phyloP scores from a whole-genome alignment of 2,329 filamentous ascomycete genomes.

The Cryphonectria nitschkei region DNA sequence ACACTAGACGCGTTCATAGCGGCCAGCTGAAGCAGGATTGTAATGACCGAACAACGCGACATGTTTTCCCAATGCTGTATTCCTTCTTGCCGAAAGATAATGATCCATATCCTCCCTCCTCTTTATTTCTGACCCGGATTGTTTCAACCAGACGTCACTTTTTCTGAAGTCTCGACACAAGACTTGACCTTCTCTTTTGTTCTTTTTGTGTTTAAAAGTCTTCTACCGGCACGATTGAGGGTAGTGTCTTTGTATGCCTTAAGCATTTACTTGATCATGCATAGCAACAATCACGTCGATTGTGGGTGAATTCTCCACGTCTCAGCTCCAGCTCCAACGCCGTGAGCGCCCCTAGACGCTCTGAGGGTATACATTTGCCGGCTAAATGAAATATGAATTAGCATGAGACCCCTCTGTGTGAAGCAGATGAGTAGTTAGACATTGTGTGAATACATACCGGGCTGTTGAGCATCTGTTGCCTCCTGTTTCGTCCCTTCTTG shows the following conservation, averaged over 20 bases:
- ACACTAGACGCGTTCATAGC: slow-evolving; percentile 20
- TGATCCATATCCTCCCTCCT: slow-evolving; percentile 8
- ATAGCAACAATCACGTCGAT: not conserved
- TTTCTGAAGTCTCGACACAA: not conserved
- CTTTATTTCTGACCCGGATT: slow-evolving; percentile 8
- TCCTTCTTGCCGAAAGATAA: not conserved
- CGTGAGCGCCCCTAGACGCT: slow-evolving; percentile 24
- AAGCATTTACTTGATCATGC: not conserved
- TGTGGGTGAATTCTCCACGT: not conserved
- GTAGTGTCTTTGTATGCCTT: not conserved
- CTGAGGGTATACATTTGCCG: slow-evolving; percentile 30
- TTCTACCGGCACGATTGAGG: not conserved
- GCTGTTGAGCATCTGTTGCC: slow-evolving; percentile 94
- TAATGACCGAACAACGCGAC: not conserved
- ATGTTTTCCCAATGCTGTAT: slow-evolving; percentile 11
- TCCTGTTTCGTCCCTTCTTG: slow-evolving; percentile 94
- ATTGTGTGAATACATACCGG: slow-evolving; percentile 67
- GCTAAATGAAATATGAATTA: slow-evolving; percentile 12
- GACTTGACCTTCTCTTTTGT: slow-evolving; percentile 13
- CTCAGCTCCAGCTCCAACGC: slow-evolving; percentile 11
- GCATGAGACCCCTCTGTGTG: not conserved
- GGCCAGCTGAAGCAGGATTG: not conserved
- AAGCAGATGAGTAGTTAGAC: not conserved
- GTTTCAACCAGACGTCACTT: slow-evolving; percentile 5
- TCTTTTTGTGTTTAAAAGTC: not conserved